phyloP scores from a whole-genome alignment of 352 stramenopile genomes.

The Phytophthora citricola region DNA sequence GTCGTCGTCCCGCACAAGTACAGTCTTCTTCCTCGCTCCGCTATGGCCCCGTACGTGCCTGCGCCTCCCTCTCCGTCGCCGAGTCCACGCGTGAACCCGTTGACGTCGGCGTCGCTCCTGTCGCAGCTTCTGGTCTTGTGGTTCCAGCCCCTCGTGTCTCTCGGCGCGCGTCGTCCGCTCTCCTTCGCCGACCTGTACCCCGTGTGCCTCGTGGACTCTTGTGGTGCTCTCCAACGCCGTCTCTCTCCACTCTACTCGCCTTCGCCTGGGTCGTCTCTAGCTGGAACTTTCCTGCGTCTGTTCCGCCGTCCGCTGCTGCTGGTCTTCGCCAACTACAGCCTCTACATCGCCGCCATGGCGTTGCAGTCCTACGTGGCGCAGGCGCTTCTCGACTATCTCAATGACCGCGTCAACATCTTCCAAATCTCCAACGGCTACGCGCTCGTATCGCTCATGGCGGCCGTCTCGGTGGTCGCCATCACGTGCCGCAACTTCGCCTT shows the following conservation, averaged over 20 bases:
- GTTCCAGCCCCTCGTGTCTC: constrained; percentile 42
- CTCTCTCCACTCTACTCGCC: constrained; percentile 27
- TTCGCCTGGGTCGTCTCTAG: constrained; percentile 10
- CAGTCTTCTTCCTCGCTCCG: background rate
- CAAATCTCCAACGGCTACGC: constrained; percentile 26
- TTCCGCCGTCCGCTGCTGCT: constrained; percentile 23
- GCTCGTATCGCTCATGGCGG: constrained; percentile 21
- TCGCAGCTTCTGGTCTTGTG: constrained; percentile 35
- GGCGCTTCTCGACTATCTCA: constrained; percentile 29
- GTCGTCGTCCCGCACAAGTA: constrained; percentile 1
- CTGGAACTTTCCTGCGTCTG: constrained; percentile 26
- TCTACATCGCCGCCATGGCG: constrained; percentile 37
- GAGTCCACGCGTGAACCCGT: constrained; percentile 20
- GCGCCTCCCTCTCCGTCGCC: constrained; percentile 15
- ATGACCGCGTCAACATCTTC: constrained; percentile 28
- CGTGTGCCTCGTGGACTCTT: constrained; percentile 31
- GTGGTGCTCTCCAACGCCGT: constrained; percentile 6
- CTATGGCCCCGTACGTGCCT: constrained; percentile 23
- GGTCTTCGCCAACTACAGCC: constrained; percentile 27
- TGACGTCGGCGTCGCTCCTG: constrained; percentile 33
- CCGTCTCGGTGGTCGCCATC: constrained; percentile 28
- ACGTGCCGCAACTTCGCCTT: constrained; percentile 38
- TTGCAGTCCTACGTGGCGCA: constrained; percentile 33
- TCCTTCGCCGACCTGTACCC: constrained; percentile 36
- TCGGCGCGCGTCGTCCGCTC: constrained; percentile 31